These are phyloP conservation scores for Malassezia furfur DNA, from an alignment of 1,284 basidiomycete species.

Conservation along the genomic window DNA sequence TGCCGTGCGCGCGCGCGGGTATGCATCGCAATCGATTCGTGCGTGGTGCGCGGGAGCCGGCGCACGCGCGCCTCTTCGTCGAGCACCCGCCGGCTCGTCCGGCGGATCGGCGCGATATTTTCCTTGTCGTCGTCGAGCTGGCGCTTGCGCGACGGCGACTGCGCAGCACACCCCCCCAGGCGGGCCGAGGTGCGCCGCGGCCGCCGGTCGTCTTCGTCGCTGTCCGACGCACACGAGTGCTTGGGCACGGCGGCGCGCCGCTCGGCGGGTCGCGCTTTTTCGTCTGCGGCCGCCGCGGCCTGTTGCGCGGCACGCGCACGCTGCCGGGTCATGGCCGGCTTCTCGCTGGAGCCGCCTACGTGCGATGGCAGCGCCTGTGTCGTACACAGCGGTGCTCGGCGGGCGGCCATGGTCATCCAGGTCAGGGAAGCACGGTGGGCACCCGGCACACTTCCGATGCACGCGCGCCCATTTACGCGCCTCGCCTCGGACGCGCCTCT, in stretches of 20 bases:
- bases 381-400: not conserved
- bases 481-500: not conserved
- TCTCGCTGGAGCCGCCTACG: not conserved
- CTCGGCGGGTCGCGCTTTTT: not conserved
- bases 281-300: not conserved
- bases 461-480: conserved; percentile 8
- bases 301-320: not conserved
- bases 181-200: conserved; percentile 7
- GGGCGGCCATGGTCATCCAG: not conserved
- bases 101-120: conserved; percentile 41
- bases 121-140: conserved; percentile 44
- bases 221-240: not conserved
- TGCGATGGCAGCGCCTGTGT: not conserved
- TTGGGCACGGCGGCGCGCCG: not conserved
- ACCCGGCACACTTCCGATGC: not conserved
- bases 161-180: conserved; percentile 27
- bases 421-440: too few relatives aligned
- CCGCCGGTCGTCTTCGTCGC: conserved; percentile 2
- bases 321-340: conserved; percentile 1
- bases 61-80: conserved; percentile 18
- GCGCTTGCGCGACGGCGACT: conserved; percentile 5
- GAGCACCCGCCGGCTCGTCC: conserved; percentile 20
- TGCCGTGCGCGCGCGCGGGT: conserved; percentile 15
- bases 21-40: conserved; percentile 26
- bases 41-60: not conserved